These are phyloP conservation scores for Kodamaea kakaduensis DNA, from an alignment of 805 yeast species.

Conservation along the genomic window DNA sequence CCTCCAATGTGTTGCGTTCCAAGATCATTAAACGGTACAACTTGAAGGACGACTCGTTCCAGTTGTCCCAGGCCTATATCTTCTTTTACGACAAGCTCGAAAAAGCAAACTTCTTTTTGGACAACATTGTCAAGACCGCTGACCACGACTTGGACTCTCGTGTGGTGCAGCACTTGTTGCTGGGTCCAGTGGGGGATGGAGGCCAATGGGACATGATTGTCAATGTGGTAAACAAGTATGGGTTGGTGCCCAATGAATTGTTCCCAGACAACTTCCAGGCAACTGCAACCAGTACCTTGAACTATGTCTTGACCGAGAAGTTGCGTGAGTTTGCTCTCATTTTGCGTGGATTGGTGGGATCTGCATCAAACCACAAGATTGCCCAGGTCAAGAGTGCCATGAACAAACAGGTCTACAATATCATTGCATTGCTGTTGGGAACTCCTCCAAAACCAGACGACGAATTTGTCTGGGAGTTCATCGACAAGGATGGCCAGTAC, in stretches of 20 bases:
- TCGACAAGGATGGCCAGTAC: slow-evolving; percentile 65
- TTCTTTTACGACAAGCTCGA: slow-evolving; percentile 86
- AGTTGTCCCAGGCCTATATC: slow-evolving; percentile 72
- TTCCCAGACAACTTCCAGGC: slow-evolving; percentile 68
- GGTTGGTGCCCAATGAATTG: slow-evolving; percentile 67
- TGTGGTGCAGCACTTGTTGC: slow-evolving; percentile 59
- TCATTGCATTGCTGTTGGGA: slow-evolving; percentile 67
- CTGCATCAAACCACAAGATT: slow-evolving; percentile 39
- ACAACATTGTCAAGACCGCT: slow-evolving; percentile 68
- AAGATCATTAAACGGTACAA: slow-evolving; percentile 59
- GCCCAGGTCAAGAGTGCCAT: slow-evolving; percentile 31
- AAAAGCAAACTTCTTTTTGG: slow-evolving; percentile 75
- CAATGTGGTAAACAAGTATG: slow-evolving; percentile 74
- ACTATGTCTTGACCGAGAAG: slow-evolving; percentile 61
- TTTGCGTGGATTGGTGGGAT: slow-evolving; percentile 49
- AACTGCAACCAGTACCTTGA: slow-evolving; percentile 52
- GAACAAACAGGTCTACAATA: slow-evolving; percentile 61
- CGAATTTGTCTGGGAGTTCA: slow-evolving; percentile 68
- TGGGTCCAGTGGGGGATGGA: slow-evolving; percentile 73
- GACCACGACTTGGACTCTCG: slow-evolving; percentile 66
- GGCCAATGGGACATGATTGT: slow-evolving; percentile 87
- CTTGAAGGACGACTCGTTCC: slow-evolving; percentile 50
- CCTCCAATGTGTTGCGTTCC: slow-evolving; percentile 68
- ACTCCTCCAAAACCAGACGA: slow-evolving; percentile 73
- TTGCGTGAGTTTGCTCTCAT: slow-evolving; percentile 75